Evolutionary conservation across 75 land plant genomes (phyloP).

Genomic region (Pinus taeda): DNA sequence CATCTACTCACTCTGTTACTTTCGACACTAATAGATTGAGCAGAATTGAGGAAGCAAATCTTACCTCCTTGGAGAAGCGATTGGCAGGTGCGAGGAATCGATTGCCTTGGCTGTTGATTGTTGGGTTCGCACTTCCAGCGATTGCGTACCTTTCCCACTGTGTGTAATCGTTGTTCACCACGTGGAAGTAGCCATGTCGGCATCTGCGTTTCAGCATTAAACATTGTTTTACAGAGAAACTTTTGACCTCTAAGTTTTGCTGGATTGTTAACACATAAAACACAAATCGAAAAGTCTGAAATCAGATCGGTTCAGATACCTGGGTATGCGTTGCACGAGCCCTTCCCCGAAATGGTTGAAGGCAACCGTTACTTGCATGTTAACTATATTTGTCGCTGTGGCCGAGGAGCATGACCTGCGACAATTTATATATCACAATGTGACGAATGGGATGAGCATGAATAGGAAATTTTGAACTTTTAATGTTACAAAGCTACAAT

Average conservation of each 20-base stretch:
- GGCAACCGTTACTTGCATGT: slow-evolving; percentile 81
- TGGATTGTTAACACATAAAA: not conserved
- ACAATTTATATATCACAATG: not conserved
- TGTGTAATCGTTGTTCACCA: slow-evolving; percentile 86
- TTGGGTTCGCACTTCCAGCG: slow-evolving; percentile 87
- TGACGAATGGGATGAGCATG: not conserved
- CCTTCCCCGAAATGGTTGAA: slow-evolving; percentile 77
- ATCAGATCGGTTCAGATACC: slow-evolving; percentile 25
- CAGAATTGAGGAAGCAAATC: not conserved
- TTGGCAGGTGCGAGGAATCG: slow-evolving; percentile 73
- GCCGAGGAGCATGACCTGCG: slow-evolving; percentile 71
- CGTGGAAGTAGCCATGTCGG: slow-evolving; percentile 86
- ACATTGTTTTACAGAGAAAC: not conserved
- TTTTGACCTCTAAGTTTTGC: not conserved
- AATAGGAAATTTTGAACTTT: not conserved
- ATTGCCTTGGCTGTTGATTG: slow-evolving; percentile 90
- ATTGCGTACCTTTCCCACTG: slow-evolving; percentile 98
- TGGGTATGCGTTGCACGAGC: slow-evolving; percentile 79
- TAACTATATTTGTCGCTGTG: slow-evolving; percentile 49
- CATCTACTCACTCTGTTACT: not conserved
- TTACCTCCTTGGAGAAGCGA: slow-evolving; percentile 62
- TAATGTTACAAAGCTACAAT: not conserved
- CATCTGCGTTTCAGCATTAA: slow-evolving; percentile 41
- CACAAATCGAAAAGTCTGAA: not conserved
- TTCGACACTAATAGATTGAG: not conserved